Evolutionary conservation across 371 early-diverging fungal genomes (phyloP), one percentile per base, ranked within the genome.

Genomic region (Actinomortierella ambigua): DNA sequence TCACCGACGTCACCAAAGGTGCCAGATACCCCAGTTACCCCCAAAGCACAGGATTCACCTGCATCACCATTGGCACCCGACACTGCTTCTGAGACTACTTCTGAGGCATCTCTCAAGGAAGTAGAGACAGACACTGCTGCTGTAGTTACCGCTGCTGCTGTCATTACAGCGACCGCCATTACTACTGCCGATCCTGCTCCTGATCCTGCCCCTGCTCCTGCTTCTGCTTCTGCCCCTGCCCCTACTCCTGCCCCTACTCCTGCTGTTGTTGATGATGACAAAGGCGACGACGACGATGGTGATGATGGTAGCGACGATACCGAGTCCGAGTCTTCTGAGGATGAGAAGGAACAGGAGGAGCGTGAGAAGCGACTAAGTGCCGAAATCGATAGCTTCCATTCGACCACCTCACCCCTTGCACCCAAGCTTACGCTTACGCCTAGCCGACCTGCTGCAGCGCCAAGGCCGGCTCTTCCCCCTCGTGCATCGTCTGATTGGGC

Each of bases 361-460:
- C 20, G 20, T 11, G 34, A 34, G 11, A 34, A 34, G 34, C 34
- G 34, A 4, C 11, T 34, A 11, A 34, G 34, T 34, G 34, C 34
- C 34, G 34, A 34, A 34, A 34, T 34, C 11, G 34, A 34, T 34
- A 4, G 34, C 34, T 34, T 34, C 34, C 34, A 34, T 34, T 34
- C 34, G 7, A 34, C 34, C 34, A 34, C 34, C 34, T 34, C 34
- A 34, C 63, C 75, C 0, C 60, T 73, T 24, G 75, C 44, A 22
- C 75, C 75, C n/a, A 73, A 63, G 29, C 57, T 73, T 40, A 73
- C 75, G 1, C 23, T 73, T 34, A 59, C 63, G 0, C 67, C 75
- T 26, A 63, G 50, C 55, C 48, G 48, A 9, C 24, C 48, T 3
- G 67, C 63, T 49, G 52, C 60, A 27, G 53, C 43, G 34, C 24